Conservation (phyloP, 2,329 filamentous ascomycete genomes). For the Trichoderma breve region DNA sequence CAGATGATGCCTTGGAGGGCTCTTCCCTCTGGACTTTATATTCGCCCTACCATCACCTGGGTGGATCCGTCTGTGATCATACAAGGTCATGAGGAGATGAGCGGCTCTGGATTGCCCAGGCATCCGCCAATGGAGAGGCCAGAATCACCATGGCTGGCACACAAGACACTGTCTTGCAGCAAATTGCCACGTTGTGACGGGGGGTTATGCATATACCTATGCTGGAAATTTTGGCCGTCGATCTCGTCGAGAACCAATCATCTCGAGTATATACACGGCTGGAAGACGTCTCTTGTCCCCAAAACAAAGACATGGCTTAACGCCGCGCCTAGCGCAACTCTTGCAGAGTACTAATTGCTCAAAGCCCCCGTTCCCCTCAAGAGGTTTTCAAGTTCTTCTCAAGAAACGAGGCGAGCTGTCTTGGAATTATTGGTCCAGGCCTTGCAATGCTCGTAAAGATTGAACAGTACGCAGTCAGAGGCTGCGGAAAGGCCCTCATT, state of each 20-base stretch:
- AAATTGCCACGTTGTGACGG: neutral
- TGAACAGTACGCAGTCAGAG: neutral
- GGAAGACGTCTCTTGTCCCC: neutral
- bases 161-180: neutral
- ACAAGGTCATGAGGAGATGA: neutral
- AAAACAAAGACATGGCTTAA: neutral
- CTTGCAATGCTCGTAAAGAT: neutral
- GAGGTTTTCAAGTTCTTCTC: neutral
- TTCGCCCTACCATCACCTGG: neutral
- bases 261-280: neutral
- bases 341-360: neutral
- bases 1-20: neutral
- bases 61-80: neutral
- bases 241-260: conserved; percentile 7
- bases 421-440: neutral
- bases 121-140: neutral
- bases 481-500: neutral
- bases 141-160: neutral
- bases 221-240: neutral
- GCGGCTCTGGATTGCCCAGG: neutral
- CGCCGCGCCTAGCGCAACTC: neutral
- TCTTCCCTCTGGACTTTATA: neutral
- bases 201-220: conserved; percentile 1
- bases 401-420: neutral
- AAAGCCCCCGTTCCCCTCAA: neutral